These are phyloP conservation scores for Vitellaria paradoxa DNA, from an alignment of 179 eudicot species.

Conservation along the genomic window DNA sequence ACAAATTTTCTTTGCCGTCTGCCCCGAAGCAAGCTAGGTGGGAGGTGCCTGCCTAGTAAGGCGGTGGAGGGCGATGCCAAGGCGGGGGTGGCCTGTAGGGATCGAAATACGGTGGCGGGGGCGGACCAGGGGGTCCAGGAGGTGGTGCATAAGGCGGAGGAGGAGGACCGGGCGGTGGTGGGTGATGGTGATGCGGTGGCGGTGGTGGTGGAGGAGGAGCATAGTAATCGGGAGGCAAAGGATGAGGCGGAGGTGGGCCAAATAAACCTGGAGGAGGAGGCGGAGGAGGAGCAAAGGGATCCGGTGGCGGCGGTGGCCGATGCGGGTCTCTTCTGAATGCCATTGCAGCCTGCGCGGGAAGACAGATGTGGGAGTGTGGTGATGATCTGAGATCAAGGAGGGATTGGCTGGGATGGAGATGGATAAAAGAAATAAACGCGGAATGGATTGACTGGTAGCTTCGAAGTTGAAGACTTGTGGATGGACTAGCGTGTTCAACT, in stretches of 20 bases:
- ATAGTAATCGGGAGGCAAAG: conserved; percentile 12
- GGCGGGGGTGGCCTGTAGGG: conserved; percentile 20
- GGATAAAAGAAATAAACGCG: background rate
- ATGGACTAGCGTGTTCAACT: background rate
- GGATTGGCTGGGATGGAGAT: too few relatives aligned
- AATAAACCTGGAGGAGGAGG: conserved; percentile 16
- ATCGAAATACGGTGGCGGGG: conserved; percentile 21
- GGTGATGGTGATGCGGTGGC: conserved; percentile 5
- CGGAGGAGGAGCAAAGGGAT: conserved; percentile 25
- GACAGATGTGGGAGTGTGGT: background rate
- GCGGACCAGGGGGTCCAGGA: conserved; percentile 23
- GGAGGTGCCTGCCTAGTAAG: conserved; percentile 1
- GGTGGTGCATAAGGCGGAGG: conserved; percentile 27
- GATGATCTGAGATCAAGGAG: too few relatives aligned
- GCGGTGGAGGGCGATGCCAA: conserved; percentile 23
- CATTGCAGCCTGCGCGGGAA: conserved; percentile 12
- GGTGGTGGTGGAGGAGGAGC: conserved; percentile 15
- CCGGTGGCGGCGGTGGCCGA: conserved; percentile 26
- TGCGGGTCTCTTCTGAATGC: conserved; percentile 20
- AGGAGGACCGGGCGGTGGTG: conserved; percentile 26
- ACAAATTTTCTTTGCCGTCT: too few relatives aligned
- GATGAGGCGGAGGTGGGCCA: conserved; percentile 19
- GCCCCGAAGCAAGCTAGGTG: background rate
- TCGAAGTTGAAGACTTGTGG: background rate
- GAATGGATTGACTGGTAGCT: background rate